These are phyloP conservation scores for Avena atlantica DNA, from an alignment of 176 grass and related monocot species.

Conservation along the genomic window DNA sequence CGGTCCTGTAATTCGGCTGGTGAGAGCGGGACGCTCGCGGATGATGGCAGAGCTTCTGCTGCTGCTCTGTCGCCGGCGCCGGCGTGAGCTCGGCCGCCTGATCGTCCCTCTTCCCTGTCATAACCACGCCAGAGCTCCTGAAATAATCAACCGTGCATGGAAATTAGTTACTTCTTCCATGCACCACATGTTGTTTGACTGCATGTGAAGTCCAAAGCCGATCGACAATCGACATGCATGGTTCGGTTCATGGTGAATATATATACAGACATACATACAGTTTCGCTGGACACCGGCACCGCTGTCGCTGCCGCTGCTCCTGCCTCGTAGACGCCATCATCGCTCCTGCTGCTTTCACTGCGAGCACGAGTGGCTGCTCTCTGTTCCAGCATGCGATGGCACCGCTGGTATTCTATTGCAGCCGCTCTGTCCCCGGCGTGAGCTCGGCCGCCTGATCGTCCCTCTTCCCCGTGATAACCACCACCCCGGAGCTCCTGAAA, in stretches of 20 bases:
- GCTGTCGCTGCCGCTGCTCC: background rate
- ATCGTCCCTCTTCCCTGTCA: background rate
- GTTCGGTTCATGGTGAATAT: background rate
- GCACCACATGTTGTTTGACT: background rate
- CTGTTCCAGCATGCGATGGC: background rate
- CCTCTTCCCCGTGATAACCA: background rate
- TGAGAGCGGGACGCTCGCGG: background rate
- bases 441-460: background rate
- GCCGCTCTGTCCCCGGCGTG: background rate
- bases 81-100: background rate
- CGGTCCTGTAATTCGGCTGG: background rate
- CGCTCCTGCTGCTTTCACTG: background rate
- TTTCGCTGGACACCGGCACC: background rate
- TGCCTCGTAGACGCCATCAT: background rate
- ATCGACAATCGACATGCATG: background rate
- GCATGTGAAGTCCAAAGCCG: background rate
- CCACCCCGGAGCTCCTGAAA: constrained; percentile 15
- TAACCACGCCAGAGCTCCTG: constrained; percentile 12
- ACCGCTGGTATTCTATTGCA: background rate
- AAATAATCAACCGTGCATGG: background rate
- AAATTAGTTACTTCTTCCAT: background rate
- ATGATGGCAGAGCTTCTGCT: background rate
- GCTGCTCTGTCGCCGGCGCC: background rate
- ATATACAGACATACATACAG: background rate
- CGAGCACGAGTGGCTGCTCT: background rate